Evolutionary conservation across 257 asterid genomes (phyloP), one percentile per base, ranked within the genome.

Genomic region (Misopates orontium): DNA sequence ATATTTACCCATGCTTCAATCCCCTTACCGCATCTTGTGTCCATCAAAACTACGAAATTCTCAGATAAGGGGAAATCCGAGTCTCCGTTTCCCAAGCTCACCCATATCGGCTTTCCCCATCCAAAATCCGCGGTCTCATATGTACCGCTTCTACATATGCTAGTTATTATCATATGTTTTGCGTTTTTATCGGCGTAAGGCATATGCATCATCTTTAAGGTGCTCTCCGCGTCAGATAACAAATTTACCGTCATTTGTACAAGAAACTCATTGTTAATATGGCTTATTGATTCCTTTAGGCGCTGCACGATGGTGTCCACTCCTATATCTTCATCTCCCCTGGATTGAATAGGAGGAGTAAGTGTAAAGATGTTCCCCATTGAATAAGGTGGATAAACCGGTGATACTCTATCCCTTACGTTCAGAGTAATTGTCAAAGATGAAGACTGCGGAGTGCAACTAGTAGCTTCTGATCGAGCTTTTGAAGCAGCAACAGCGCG

Each of bases 81-180:
- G 9, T 53, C 28, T 50, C 17, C 32, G 13, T 45, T 21, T 3
- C 56, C 64, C 10, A 17, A 11, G 42, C 57, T 23, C 0, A 40
- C 0, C 72, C 72, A 67, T 0, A 56, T 56, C 8, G 44, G 72
- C 49, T 17, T 17, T 42, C 64, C 58, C 64, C 60, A 67, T 31
- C 72, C 72, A 50, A 31, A 51, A 53, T 64, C 64, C 15, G n/a
- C n/a, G n/a, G 28, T n/a, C 5, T 28, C 64, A 32, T 58, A 31
- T 0, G 28, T 12, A n/a, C 64, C 64, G 12, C 15, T 21, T 12
- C 19, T 58, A 42, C 64, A 58, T 23, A 31, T 10, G 41, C 49
- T 58, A 4, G 24, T 14, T 3, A 42, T 40, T 28, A 28, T 12
- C 19, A 57, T 23, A 31, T 25, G 20, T 12, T 57, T 24, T 16